A percentile compares a stretch with the other conserved stretches of the same genome.
Evolutionary conservation across 2,329 filamentous ascomycete genomes (phyloP).

Genomic region (Fusarium albidum): DNA sequence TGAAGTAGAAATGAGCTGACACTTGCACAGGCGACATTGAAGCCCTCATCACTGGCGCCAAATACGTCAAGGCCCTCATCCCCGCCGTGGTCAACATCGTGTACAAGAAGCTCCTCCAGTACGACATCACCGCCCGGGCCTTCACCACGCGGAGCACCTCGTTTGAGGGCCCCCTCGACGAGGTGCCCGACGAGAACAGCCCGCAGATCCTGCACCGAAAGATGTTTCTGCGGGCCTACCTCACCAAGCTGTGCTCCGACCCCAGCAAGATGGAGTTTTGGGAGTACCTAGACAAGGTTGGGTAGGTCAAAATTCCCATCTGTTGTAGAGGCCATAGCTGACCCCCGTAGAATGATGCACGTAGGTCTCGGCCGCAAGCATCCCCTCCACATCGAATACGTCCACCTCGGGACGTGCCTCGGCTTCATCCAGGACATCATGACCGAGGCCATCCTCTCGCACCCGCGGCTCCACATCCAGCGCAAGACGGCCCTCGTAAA

Average conservation of each 20-base stretch:
- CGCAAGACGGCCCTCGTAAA: slow-evolving; percentile 78
- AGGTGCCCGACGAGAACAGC: slow-evolving; percentile 70
- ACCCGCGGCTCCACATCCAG: slow-evolving; percentile 71
- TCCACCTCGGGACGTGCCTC: slow-evolving; percentile 77
- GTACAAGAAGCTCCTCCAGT: slow-evolving; percentile 81
- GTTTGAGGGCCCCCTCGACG: slow-evolving; percentile 73
- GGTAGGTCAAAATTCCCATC: slow-evolving; percentile 62
- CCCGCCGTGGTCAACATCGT: slow-evolving; percentile 86
- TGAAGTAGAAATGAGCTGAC: slow-evolving; percentile 13
- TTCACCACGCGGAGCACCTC: slow-evolving; percentile 71
- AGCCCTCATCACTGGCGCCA: slow-evolving; percentile 72
- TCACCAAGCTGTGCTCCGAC: slow-evolving; percentile 78
- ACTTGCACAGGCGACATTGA: slow-evolving; percentile 70
- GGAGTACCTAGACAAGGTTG: slow-evolving; percentile 86
- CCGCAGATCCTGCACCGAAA: slow-evolving; percentile 81
- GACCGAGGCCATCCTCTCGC: slow-evolving; percentile 76
- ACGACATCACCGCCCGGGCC: slow-evolving; percentile 82
- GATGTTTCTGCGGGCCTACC: slow-evolving; percentile 79
- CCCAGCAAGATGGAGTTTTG: slow-evolving; percentile 80
- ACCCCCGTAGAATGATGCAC: slow-evolving; percentile 72
- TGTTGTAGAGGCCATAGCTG: neutral
- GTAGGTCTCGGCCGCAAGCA: slow-evolving; percentile 77
- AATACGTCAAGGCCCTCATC: slow-evolving; percentile 84
- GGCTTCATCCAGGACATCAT: slow-evolving; percentile 82
- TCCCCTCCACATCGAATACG: slow-evolving; percentile 80